Evolutionary conservation across 306 rosid genomes (phyloP), one percentile per base, ranked within the genome.

Genomic region (Cucurbita ficifolia): DNA sequence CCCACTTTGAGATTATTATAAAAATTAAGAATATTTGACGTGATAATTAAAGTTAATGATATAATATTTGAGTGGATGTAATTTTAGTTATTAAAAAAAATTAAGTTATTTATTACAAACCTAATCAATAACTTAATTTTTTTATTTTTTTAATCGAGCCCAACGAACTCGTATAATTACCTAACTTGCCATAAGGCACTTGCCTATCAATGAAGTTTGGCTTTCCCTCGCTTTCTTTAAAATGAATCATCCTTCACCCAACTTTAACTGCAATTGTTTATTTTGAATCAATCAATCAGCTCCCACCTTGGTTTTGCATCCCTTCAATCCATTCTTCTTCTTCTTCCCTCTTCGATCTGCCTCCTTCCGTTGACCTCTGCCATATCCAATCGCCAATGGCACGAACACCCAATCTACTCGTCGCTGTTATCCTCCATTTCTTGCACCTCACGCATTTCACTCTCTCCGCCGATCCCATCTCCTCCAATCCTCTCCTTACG

Each of bases 381-480:
- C 33, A 6, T 42, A 0, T 43, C 7, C 73, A 11, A 1, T 16
- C 69, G 2, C 70, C 54, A 45, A 69, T 84, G 92, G 81, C 79
- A 45, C 62, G 8, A 71, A 9, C 77, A 76, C 70, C 75, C 61
- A 70, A 33, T 75, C 83, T 39, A 10, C 75, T 77, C 79, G 40
- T 65, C 76, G 36, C 80, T 33, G 60, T 46, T 70, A 2, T 76
- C 65, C 17, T 82, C 73, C 43, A 65, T 43, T 17, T 64, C 33
- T 29, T 29, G 33, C 33, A 29, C 33, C 33, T 29, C 33, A 29
- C 33, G 33, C 43, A 65, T 43, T 17, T 64, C 75, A 42, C n/a
- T 10, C 56, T 79, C 79, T 79, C 80, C n/a, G 79, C 77, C 59
- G 80, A 82, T 59, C 76, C 81, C 72, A 70, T 35, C 82, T 59